Evolutionary conservation across 2,329 filamentous ascomycete genomes (phyloP).

Genomic region (Botrytis porri): DNA sequence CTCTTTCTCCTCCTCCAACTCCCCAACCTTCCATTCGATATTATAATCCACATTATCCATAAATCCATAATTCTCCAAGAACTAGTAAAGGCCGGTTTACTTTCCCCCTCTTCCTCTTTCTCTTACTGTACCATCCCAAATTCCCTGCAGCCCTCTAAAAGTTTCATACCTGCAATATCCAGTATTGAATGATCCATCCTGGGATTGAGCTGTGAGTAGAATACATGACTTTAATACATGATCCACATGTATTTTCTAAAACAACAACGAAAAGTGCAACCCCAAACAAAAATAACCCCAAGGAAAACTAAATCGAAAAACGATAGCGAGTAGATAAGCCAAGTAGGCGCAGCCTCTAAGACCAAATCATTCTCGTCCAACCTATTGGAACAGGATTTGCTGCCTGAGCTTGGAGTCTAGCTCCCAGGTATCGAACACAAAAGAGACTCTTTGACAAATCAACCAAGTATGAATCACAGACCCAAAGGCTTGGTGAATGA

Average conservation of each 20-base stretch:
- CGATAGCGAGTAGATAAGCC: background rate
- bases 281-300: background rate
- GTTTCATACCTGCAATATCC: conserved; percentile 16
- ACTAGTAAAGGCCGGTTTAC: conserved; percentile 8
- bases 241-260: conserved; percentile 4
- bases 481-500: conserved; percentile 24
- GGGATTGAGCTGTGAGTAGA: background rate
- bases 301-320: background rate
- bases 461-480: conserved; percentile 30
- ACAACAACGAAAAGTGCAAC: background rate
- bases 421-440: conserved; percentile 27
- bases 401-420: conserved; percentile 35
- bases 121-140: background rate
- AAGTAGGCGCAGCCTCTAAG: conserved; percentile 14
- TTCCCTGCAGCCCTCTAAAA: background rate
- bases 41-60: conserved; percentile 4
- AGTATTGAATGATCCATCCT: conserved; percentile 7
- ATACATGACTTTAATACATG: conserved; percentile 1
- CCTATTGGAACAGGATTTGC: conserved; percentile 27
- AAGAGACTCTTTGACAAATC: conserved; percentile 15
- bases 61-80: background rate
- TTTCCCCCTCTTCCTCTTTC: background rate
- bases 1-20: background rate
- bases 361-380: conserved; percentile 12
- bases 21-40: background rate